These are phyloP conservation scores for Beta macrorhiza DNA, from an alignment of 179 eudicot genomes.

Conservation along the genomic window DNA sequence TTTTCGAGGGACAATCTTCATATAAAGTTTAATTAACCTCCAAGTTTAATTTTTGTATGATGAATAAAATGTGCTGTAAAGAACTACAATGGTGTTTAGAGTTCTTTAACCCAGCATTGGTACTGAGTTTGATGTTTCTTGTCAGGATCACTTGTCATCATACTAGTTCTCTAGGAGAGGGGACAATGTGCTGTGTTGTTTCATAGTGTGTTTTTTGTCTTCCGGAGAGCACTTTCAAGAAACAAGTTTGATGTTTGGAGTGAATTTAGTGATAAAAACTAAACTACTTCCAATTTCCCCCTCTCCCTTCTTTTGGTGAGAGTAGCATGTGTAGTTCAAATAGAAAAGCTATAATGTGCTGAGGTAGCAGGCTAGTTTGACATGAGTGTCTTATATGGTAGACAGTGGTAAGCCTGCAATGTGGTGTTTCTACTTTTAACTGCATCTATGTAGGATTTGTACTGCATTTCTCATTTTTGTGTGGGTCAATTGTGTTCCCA, in stretches of 20 bases:
- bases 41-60: background rate
- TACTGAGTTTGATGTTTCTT: conserved; percentile 5
- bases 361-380: conserved; percentile 2
- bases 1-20: background rate
- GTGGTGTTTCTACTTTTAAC: background rate
- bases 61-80: too few relatives aligned
- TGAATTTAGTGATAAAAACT: background rate
- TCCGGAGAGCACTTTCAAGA: background rate
- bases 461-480: background rate
- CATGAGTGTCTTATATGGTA: background rate
- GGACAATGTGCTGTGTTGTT: background rate
- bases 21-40: background rate
- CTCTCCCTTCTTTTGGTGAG: background rate
- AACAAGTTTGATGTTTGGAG: background rate
- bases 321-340: background rate
- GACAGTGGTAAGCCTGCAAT: background rate
- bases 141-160: background rate
- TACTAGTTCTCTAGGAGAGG: background rate
- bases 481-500: background rate
- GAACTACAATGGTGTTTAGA: background rate
- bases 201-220: background rate
- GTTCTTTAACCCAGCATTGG: background rate
- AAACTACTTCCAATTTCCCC: background rate
- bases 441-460: background rate
- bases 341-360: conserved; percentile 7